Conservation (phyloP, 192 early-diverging fungal species). For the Entophlyctis luteolus region DNA sequence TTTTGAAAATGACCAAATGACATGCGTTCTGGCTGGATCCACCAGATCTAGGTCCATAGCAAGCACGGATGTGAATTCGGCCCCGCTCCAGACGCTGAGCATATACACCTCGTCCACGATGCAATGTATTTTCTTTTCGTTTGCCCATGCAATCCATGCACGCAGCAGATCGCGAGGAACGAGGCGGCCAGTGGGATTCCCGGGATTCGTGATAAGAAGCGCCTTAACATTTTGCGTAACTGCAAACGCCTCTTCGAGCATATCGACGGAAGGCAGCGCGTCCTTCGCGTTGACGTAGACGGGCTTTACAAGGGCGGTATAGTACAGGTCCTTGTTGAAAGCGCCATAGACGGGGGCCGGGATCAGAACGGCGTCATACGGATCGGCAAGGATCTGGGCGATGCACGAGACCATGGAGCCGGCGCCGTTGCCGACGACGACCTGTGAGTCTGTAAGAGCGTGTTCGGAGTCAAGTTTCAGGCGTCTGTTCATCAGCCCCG, state of each 20-base stretch:
- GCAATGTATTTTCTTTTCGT: conserved; percentile 57
- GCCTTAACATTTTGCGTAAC: conserved; percentile 32
- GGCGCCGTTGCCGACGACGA: conserved; percentile 66
- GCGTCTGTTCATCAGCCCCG: conserved; percentile 62
- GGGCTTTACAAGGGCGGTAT: neutral
- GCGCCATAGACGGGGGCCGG: conserved; percentile 62
- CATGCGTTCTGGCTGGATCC: conserved; percentile 39
- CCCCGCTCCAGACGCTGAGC: conserved; percentile 22
- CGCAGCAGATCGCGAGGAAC: conserved; percentile 52
- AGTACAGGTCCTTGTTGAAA: conserved; percentile 44
- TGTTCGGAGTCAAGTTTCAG: conserved; percentile 41
- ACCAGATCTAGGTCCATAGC: neutral
- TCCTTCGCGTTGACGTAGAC: conserved; percentile 11
- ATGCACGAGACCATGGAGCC: conserved; percentile 63
- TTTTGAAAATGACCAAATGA: conserved; percentile 79
- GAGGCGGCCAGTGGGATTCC: conserved; percentile 59
- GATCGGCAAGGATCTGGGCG: conserved; percentile 58
- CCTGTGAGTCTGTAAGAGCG: conserved; percentile 46
- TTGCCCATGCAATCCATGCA: conserved; percentile 60
- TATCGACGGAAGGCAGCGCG: neutral
- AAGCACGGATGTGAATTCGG: neutral
- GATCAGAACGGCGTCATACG: conserved; percentile 70
- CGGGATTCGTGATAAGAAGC: conserved; percentile 70
- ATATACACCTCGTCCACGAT: conserved; percentile 81
- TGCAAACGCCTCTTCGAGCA: neutral